Percentiles rank a stretch among this genome's conserved stretches.
Evolutionary conservation across 73 alveolate genomes (phyloP).

Genomic region (Paramecium biaurelia): DNA sequence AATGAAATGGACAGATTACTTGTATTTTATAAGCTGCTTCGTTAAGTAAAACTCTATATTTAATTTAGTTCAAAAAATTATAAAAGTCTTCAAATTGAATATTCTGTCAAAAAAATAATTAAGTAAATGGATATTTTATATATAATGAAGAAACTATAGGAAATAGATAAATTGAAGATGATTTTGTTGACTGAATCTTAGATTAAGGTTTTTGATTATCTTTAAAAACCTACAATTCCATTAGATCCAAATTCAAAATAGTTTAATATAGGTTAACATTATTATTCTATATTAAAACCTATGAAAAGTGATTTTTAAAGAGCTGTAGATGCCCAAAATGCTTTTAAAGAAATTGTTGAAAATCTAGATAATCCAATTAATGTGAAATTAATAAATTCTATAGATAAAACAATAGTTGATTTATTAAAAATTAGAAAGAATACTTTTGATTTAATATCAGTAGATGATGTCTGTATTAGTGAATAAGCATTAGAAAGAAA

Average conservation of each 20-base stretch:
- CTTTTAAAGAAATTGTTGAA: background rate
- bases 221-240: conserved; percentile 49
- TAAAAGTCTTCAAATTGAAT: conserved; percentile 38
- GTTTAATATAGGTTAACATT: background rate
- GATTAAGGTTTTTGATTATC: conserved; percentile 53
- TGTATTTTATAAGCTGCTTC: background rate
- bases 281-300: conserved; percentile 11
- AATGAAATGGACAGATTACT: background rate
- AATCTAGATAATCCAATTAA: conserved; percentile 8
- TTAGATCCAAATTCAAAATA: conserved; percentile 3
- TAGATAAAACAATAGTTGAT: background rate
- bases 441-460: background rate
- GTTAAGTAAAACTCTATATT: background rate
- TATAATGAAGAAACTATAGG: conserved; percentile 33
- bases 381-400: background rate
- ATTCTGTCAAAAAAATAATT: conserved; percentile 43
- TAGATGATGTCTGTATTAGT: background rate
- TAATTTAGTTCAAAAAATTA: background rate
- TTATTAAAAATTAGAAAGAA: background rate
- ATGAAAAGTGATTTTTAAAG: background rate
- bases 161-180: conserved; percentile 53
- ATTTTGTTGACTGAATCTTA: conserved; percentile 22
- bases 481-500: background rate
- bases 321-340: conserved; percentile 33
- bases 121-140: conserved; percentile 47